A percentile compares a stretch with the other conserved stretches of the same genome.
phyloP scores from a whole-genome alignment of 306 rosid genomes.

The Gillenia trifoliata region DNA sequence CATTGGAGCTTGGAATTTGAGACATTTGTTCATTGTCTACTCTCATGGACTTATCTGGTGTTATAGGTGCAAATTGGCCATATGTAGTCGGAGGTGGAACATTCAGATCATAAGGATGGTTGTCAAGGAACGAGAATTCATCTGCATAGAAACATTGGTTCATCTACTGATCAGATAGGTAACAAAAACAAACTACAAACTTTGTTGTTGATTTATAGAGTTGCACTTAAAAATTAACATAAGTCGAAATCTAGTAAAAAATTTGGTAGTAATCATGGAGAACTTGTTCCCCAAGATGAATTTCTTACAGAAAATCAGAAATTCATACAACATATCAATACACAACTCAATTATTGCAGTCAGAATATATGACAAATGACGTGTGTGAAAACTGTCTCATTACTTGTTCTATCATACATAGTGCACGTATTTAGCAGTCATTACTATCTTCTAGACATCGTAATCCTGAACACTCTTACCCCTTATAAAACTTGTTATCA shows the following conservation, averaged over 20 bases:
- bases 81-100: slow-evolving; percentile 26
- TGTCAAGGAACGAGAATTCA: background rate
- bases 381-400: background rate
- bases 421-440: background rate
- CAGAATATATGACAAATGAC: background rate
- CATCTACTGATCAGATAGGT: slow-evolving; percentile 18
- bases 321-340: background rate
- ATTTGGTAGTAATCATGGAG: background rate
- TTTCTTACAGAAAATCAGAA: background rate
- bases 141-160: slow-evolving; percentile 16
- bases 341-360: background rate
- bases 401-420: background rate
- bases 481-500: background rate
- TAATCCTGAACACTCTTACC: background rate
- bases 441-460: background rate
- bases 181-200: background rate
- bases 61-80: slow-evolving; percentile 36
- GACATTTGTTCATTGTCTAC: slow-evolving; percentile 30
- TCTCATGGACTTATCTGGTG: slow-evolving; percentile 35
- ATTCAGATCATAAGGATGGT: slow-evolving; percentile 25
- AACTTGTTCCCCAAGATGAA: background rate
- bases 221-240: background rate
- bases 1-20: slow-evolving; percentile 11
- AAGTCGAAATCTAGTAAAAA: background rate
- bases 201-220: background rate